Base-by-base conservation (phyloP, 2,329 filamentous ascomycete genomes). In the Trichoderma oligosporum region DNA sequence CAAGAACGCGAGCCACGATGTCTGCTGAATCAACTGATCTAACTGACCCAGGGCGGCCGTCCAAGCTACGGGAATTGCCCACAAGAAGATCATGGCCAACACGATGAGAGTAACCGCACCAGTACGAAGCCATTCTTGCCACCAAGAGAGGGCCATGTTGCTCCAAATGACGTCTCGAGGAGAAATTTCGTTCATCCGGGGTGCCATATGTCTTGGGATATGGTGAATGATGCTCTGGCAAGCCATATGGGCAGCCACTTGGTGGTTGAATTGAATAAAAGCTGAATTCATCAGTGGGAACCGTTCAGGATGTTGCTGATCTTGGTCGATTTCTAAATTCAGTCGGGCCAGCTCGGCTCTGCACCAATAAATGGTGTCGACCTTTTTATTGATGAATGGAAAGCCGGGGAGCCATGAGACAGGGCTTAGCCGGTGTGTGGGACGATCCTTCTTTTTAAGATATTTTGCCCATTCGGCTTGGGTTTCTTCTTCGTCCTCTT, bases 251-350 rank as follows among this genome's bases (percentile, higher is more conserved):
- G 94, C 94, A 5, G 93, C 92, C 1, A 97, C 89, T 70, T 99
- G 94, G 68, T 97, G 88, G 67, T 99, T 96, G 79, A 99, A 99
- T 69, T 99, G 94, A 60, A 99, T 91, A 65, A 99, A 99, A 0
- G 94, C 94, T 1, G 93, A 96, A 66, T 89, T 96, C 91, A 97
- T 95, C 45, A 92, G 75, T 0, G 93, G 92, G 61, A 91, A 97
- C 4, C 87, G 84, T 63, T 97, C 92, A 0, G 89, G 87, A 47
- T 94, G 80, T 53, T 87, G 81, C 69, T 99, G 94, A 63, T 97
- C 94, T 42, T 87, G 78, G 64, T 97, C 92, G 54, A 99, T 97
- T 69, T 97, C 92, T 52, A 92, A 68, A 63, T 97, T 99, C 16
- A 97, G 77, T 12, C 89, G 84, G 16, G 94, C 92, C 25, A 99